These are phyloP conservation scores for Schrenkiella parvula DNA, from an alignment of 345 rosid species.

Conservation along the genomic window DNA sequence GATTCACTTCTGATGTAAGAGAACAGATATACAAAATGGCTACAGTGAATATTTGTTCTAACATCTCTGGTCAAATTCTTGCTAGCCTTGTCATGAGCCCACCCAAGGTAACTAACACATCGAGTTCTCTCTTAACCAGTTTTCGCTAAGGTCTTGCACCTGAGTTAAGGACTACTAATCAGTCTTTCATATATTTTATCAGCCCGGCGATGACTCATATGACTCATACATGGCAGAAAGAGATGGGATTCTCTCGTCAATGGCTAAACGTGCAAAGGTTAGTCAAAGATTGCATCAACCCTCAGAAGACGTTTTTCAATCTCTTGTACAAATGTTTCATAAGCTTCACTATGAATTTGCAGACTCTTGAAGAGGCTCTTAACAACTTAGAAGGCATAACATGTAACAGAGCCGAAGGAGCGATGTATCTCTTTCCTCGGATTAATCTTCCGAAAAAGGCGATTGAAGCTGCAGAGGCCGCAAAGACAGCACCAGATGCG, in stretches of 20 bases:
- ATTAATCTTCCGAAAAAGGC: conserved; percentile 69
- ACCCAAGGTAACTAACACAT: conserved; percentile 61
- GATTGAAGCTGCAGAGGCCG: conserved; percentile 63
- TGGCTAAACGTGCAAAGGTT: conserved; percentile 90
- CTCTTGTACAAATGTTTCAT: neutral
- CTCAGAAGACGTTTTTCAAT: neutral
- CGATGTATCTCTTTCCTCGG: conserved; percentile 92
- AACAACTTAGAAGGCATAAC: conserved; percentile 80
- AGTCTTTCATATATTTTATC: conserved; percentile 1
- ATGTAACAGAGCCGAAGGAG: conserved; percentile 94
- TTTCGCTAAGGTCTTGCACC: neutral
- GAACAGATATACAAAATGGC: conserved; percentile 92
- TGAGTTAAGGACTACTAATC: neutral
- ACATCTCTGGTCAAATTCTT: conserved; percentile 88
- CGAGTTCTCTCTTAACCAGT: neutral
- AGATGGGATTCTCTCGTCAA: conserved; percentile 76
- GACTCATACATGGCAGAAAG: conserved; percentile 69
- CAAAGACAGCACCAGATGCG: conserved; percentile 74
- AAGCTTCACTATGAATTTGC: conserved; percentile 16
- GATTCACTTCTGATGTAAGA: conserved; percentile 62
- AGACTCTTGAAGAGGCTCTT: conserved; percentile 77
- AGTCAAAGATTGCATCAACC: neutral
- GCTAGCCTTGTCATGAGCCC: conserved; percentile 97
- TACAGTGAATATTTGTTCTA: conserved; percentile 86
- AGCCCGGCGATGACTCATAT: conserved; percentile 86